These are phyloP conservation scores for Amaranthus cruentus DNA, from an alignment of 148 eudicot genomes.

Conservation along the genomic window DNA sequence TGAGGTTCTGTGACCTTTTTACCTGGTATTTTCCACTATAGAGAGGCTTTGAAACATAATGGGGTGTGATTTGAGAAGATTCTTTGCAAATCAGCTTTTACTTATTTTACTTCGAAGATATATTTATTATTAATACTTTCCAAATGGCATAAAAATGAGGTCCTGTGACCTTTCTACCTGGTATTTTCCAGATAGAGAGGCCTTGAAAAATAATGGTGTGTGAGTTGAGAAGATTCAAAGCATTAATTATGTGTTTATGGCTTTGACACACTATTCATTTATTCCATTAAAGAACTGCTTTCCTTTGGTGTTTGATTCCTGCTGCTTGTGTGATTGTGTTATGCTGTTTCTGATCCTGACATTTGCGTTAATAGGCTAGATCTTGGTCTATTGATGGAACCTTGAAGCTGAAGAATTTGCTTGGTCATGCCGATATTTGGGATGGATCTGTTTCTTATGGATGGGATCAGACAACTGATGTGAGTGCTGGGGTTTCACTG, in stretches of 20 bases:
- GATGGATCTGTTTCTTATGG: constrained; percentile 77
- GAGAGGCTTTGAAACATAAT: not conserved
- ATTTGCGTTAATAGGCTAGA: constrained; percentile 62
- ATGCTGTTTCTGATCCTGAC: constrained; percentile 12
- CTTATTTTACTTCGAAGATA: not conserved
- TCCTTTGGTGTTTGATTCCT: constrained; percentile 12
- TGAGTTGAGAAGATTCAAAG: not conserved
- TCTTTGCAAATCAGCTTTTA: not conserved
- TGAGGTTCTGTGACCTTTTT: not conserved
- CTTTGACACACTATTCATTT: constrained; percentile 1
- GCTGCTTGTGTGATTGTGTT: constrained; percentile 4
- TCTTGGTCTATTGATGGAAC: constrained; percentile 80
- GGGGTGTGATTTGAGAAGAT: not conserved
- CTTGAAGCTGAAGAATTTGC: constrained; percentile 65
- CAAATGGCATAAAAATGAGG: not conserved
- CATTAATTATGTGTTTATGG: not conserved
- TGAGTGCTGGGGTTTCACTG: constrained; percentile 74
- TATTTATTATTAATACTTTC: not conserved
- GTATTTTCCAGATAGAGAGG: not conserved
- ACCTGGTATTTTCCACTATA: not conserved
- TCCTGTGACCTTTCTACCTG: not conserved
- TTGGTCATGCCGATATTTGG: constrained; percentile 89
- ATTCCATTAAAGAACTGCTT: not conserved
- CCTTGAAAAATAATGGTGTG: not conserved
- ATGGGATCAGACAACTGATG: constrained; percentile 76